Evolutionary conservation across 441 rosid genomes (phyloP).

Genomic region (Flueggea neowawraea): DNA sequence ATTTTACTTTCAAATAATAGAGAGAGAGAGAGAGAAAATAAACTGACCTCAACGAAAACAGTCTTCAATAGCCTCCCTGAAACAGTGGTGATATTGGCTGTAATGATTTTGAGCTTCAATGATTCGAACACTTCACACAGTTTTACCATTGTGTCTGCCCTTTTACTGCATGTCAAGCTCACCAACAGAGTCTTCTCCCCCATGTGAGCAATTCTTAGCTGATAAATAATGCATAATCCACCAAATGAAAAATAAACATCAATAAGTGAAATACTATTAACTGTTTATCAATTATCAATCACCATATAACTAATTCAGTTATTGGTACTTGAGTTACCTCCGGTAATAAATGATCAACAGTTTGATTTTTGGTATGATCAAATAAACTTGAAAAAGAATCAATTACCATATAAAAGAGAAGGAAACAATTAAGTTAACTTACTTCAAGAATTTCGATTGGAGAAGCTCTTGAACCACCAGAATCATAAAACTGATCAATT

Average conservation of each 20-base stretch:
- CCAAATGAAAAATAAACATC: too few relatives aligned
- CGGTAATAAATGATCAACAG: too few relatives aligned
- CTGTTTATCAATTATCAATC: too few relatives aligned
- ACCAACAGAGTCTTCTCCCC: slow-evolving; percentile 69
- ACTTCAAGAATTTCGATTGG: slow-evolving; percentile 82
- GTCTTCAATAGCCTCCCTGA: slow-evolving; percentile 80
- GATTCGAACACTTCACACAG: slow-evolving; percentile 85
- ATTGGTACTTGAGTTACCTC: too few relatives aligned
- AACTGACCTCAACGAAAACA: slow-evolving; percentile 70
- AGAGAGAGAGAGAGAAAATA: slow-evolving; percentile 6
- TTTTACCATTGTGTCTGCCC: slow-evolving; percentile 83
- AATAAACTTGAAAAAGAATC: too few relatives aligned
- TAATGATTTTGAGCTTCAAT: slow-evolving; percentile 67
- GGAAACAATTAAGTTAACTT: neutral
- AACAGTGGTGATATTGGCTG: slow-evolving; percentile 68
- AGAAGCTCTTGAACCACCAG: slow-evolving; percentile 27
- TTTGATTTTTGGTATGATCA: too few relatives aligned
- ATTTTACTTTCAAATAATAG: neutral
- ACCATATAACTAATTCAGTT: too few relatives aligned
- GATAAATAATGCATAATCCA: neutral
- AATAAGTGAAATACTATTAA: too few relatives aligned
- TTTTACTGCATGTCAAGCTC: slow-evolving; percentile 78
- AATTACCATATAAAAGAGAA: neutral
- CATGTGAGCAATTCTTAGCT: slow-evolving; percentile 70
- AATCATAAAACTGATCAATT: slow-evolving; percentile 30